Base-by-base conservation (phyloP, 139 green algal species). In the Gonium pectorale region DNA sequence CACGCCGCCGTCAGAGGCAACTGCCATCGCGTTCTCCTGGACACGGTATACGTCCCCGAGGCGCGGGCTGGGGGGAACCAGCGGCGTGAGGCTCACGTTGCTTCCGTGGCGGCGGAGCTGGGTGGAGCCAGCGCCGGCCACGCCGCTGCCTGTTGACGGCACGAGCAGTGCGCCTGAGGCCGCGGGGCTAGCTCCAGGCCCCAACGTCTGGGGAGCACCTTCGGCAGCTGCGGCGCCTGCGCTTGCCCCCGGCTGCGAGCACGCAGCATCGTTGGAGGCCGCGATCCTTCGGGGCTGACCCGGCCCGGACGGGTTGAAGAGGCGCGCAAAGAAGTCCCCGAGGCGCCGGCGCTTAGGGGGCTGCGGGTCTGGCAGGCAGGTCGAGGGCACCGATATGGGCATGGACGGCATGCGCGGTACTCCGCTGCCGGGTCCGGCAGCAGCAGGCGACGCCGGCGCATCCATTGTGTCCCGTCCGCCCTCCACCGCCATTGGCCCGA, bases 31-130 rank as follows among this genome's bases (percentile, higher is more conserved):
- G 33, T 73, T 73, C 31, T 83, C 77, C 31, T 49, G 77, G 6
- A 83, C 33, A 0, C 77, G 77, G 60, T 83, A 83, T 6, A 73
- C 62, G 62, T 83, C 77, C 2, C 77, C 77, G 4, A 73, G 62
- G 24, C 43, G 31, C 11, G 77, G 77, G 41, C 62, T 73, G 8
- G 77, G 77, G 22, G 77, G 77, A 31, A 38, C 24, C 33, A 73
- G 44, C 26, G 33, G 62, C 8, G 77, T 33, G 3, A 73, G 17
- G 19, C n/a, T 19, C 1, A 35, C 15, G 7, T 22, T 21, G n/a
- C 43, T 73, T 21, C 27, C 11, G 29, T 44, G n/a, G 38, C 75
- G 59, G 5, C 41, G 29, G 24, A 82, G 27, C 7, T 56, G 67
- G n/a, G n/a, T n/a, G n/a, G n/a, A n/a, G n/a, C n/a, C n/a, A n/a